Percentiles rank a stretch among this genome's conserved stretches.
These are phyloP conservation scores for Neonectria hederae DNA, from an alignment of 2,329 filamentous ascomycete genomes.

Conservation along the genomic window DNA sequence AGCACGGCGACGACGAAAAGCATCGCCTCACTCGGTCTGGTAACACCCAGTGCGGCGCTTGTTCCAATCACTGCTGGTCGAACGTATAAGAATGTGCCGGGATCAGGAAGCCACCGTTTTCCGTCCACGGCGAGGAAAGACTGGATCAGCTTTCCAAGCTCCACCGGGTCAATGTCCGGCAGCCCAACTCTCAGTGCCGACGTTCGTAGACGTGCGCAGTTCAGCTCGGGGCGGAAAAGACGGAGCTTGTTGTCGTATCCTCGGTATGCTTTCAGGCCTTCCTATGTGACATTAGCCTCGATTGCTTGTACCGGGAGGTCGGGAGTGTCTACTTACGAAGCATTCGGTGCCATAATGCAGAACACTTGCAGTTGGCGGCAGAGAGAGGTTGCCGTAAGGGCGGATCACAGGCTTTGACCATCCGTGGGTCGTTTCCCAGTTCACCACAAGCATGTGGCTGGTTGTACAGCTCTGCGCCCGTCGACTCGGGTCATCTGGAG, in stretches of 20 bases:
- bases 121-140: slow-evolving; percentile 65
- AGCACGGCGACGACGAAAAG: slow-evolving; percentile 67
- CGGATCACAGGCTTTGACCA: background rate
- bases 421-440: background rate
- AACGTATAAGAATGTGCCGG: slow-evolving; percentile 69
- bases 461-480: background rate
- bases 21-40: slow-evolving; percentile 70
- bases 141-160: slow-evolving; percentile 71
- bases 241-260: slow-evolving; percentile 72
- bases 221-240: slow-evolving; percentile 72
- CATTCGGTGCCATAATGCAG: background rate
- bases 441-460: background rate
- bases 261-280: slow-evolving; percentile 77
- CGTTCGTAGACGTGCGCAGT: slow-evolving; percentile 63
- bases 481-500: no score
- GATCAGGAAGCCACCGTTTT: slow-evolving; percentile 69
- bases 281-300: slow-evolving; percentile 40
- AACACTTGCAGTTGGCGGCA: background rate
- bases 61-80: slow-evolving; percentile 73
- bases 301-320: no score
- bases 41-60: slow-evolving; percentile 68
- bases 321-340: background rate
- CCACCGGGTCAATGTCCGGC: slow-evolving; percentile 69
- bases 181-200: slow-evolving; percentile 68
- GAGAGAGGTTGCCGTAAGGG: background rate